phyloP scores from a whole-genome alignment of 257 asterid genomes.

The Ballota nigra region DNA sequence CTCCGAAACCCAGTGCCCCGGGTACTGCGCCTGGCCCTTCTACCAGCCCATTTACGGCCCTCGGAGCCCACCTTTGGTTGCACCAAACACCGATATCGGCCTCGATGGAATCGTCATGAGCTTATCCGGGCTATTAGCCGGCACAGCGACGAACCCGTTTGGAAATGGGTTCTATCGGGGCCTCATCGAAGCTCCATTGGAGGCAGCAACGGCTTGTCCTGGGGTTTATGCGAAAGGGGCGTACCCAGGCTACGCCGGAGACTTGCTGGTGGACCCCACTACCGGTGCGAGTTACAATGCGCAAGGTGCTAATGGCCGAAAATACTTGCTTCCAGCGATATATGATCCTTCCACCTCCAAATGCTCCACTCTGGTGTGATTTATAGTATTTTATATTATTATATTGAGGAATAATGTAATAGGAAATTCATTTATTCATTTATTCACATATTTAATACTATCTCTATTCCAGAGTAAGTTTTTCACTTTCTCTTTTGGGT shows the following conservation, averaged over 20 bases:
- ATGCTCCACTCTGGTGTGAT: conserved; percentile 40
- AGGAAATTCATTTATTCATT: conserved; percentile 21
- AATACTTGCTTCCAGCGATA: conserved; percentile 61
- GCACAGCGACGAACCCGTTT: conserved; percentile 69
- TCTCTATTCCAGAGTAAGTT: too few relatives aligned
- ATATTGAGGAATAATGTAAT: conserved; percentile 4
- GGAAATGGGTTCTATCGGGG: conserved; percentile 77
- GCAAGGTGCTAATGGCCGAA: conserved; percentile 53
- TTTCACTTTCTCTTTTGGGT: too few relatives aligned
- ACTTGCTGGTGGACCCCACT: too few relatives aligned
- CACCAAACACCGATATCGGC: conserved; percentile 69
- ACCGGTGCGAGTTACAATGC: conserved; percentile 91
- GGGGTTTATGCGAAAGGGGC: conserved; percentile 81
- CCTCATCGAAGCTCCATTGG: conserved; percentile 56
- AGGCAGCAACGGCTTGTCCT: conserved; percentile 74
- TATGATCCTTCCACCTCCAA: conserved; percentile 58
- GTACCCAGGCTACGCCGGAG: conserved; percentile 60
- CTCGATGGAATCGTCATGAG: conserved; percentile 58
- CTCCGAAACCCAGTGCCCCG: conserved; percentile 30
- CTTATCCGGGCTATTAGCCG: conserved; percentile 60
- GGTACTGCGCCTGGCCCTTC: conserved; percentile 53
- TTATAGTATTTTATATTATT: background rate
- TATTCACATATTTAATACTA: too few relatives aligned
- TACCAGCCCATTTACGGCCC: conserved; percentile 85
- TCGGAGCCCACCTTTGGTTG: conserved; percentile 55